phyloP scores from a whole-genome alignment of 148 eudicot species.

The Polygonum maritimum region DNA sequence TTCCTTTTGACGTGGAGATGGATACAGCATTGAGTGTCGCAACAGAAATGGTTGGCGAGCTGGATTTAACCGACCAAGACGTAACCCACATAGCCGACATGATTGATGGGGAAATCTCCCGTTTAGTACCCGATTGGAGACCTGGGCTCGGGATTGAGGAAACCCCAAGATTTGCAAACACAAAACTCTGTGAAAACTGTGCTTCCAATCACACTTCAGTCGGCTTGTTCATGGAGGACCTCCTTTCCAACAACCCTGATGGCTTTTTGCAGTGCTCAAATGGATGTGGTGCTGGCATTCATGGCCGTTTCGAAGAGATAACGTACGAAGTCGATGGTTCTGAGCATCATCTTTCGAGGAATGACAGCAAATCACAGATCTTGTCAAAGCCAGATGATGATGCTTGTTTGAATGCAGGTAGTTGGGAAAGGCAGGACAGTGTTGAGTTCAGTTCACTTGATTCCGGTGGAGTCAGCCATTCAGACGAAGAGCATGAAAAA shows the following conservation, averaged over 20 bases:
- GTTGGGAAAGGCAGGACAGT: neutral
- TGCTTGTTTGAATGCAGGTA: neutral
- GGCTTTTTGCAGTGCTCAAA: slow-evolving; percentile 30
- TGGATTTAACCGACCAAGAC: slow-evolving; percentile 74
- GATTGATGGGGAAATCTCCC: slow-evolving; percentile 66
- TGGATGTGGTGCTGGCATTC: slow-evolving; percentile 46
- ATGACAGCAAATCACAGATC: neutral
- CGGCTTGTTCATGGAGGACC: slow-evolving; percentile 46
- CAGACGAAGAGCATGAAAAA: slow-evolving; percentile 6
- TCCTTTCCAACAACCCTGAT: slow-evolving; percentile 31
- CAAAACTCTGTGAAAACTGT: slow-evolving; percentile 39
- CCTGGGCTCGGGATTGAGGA: slow-evolving; percentile 48
- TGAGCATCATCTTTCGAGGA: slow-evolving; percentile 13
- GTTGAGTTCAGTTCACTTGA: slow-evolving; percentile 8
- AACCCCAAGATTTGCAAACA: slow-evolving; percentile 32
- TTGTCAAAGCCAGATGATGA: neutral
- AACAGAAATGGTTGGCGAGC: slow-evolving; percentile 75
- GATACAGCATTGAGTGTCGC: slow-evolving; percentile 85
- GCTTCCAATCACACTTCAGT: slow-evolving; percentile 39
- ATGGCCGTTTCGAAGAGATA: slow-evolving; percentile 81
- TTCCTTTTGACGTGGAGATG: slow-evolving; percentile 57
- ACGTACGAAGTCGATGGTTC: slow-evolving; percentile 44
- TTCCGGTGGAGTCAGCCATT: slow-evolving; percentile 8
- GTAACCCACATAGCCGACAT: slow-evolving; percentile 70
- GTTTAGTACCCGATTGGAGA: slow-evolving; percentile 61